Percentiles rank a stretch among this genome's conserved stretches.
Evolutionary conservation across 768 basidiomycete genomes (phyloP).

Genomic region (Suillus ampliporus): DNA sequence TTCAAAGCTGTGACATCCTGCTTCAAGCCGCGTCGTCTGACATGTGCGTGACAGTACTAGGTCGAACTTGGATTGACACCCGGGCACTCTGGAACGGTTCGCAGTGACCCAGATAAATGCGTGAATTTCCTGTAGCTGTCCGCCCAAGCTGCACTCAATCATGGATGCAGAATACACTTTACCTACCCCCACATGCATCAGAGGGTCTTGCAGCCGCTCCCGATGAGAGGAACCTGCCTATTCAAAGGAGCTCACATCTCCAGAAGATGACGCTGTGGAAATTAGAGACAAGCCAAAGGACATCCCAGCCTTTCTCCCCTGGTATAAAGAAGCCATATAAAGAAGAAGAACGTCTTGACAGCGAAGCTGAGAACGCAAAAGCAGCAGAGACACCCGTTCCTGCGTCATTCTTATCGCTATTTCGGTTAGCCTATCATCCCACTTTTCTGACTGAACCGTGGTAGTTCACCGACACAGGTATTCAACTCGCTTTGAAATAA

Average conservation of each 20-base stretch:
- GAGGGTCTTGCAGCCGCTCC: conserved; percentile 49
- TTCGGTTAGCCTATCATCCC: conserved; percentile 47
- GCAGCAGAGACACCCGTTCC: conserved; percentile 41
- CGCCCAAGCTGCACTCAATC: not conserved
- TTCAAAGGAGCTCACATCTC: not conserved
- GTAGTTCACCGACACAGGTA: conserved; percentile 53
- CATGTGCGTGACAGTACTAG: no score
- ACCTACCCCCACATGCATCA: conserved; percentile 39
- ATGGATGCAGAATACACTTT: not conserved
- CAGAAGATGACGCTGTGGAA: not conserved
- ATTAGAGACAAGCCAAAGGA: conserved; percentile 16
- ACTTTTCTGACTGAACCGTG: no score
- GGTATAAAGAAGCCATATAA: conserved; percentile 40
- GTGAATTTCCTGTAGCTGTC: not conserved
- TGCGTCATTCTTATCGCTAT: conserved; percentile 49
- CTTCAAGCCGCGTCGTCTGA: no score
- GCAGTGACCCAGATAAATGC: not conserved
- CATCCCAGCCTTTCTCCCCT: conserved; percentile 46
- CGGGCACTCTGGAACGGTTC: not conserved
- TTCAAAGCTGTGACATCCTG: no score
- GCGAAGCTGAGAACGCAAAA: conserved; percentile 18
- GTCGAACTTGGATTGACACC: not conserved
- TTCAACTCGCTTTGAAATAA: conserved; percentile 71
- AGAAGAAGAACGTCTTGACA: conserved; percentile 13
- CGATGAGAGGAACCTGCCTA: conserved; percentile 47